Evolutionary conservation across 108 stramenopile species (phyloP), one percentile per base, ranked within the genome.

Genomic region (Skeletonema costatum): DNA sequence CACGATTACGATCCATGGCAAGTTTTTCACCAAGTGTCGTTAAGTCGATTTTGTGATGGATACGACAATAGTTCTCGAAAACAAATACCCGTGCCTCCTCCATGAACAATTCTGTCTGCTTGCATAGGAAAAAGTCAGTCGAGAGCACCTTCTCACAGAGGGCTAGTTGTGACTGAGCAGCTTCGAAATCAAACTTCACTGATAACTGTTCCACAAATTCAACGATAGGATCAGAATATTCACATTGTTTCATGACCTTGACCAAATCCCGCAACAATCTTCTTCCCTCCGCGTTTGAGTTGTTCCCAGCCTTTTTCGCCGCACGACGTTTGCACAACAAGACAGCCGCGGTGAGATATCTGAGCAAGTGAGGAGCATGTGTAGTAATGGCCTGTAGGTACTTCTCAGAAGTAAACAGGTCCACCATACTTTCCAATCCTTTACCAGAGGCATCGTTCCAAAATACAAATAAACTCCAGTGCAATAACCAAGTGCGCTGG

Each of bases 21-120:
- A 98, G 88, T 85, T 98, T 97, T 32, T 92, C 90, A 6, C 97
- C 97, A 71, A 99, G 87, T 64, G 93, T 96, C 32, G 71, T 71
- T 72, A 99, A 89, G 77, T 99, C 98, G 78, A 99, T 95, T 87
- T 96, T 98, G 87, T 97, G 90, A 92, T 99, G 98, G 78, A 99
- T 98, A 60, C 97, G 87, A 79, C 99, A 99, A 82, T 98, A 98
- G 66, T 98, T 99, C 86, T 99, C 99, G 88, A 99, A 99, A 58
- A 99, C 96, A 90, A 99, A 97, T 36, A 97, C 94, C 17, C 99
- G 88, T 16, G 99, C 98, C 68, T 97, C 97, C 81, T 98, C 98
- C 97, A 99, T 96, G 83, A 99, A 99, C 71, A 96, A 83, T 38
- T 77, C 87, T n/a, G 94, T 91, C 67, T 93, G 94, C 66, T 88